These are phyloP conservation scores for Amanita phalloides DNA, from an alignment of 768 basidiomycete genomes.

Conservation along the genomic window DNA sequence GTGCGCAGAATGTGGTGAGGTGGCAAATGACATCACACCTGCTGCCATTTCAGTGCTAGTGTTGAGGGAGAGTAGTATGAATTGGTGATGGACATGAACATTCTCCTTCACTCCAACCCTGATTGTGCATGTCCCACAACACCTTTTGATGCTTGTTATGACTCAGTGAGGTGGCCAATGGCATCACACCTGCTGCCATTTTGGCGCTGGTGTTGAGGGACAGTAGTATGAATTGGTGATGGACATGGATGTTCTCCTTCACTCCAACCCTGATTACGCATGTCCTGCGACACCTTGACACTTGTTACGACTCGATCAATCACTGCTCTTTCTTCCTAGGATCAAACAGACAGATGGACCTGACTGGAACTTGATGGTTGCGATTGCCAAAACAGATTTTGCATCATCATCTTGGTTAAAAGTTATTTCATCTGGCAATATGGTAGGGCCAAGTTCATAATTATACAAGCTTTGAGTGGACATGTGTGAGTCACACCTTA, in stretches of 20 bases:
- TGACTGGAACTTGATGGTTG: not conserved
- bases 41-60: no score
- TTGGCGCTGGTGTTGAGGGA: slow-evolving; percentile 69
- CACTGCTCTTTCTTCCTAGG: not conserved
- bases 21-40: slow-evolving; percentile 33
- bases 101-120: no score
- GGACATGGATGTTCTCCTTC: not conserved
- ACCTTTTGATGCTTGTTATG: no score
- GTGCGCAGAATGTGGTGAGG: slow-evolving; percentile 35
- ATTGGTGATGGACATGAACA: no score
- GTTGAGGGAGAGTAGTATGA: no score
- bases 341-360: not conserved
- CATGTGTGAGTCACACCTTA: slow-evolving; percentile 1
- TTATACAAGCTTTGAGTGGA: not conserved
- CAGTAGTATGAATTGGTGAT: slow-evolving; percentile 80
- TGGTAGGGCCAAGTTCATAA: not conserved
- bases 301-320: not conserved
- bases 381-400: slow-evolving; percentile 8
- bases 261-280: not conserved
- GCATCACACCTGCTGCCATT: slow-evolving; percentile 47
- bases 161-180: no score
- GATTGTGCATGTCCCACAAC: no score
- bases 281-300: not conserved
- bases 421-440: not conserved
- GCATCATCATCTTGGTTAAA: no score